Conservation (phyloP, 2,329 filamentous ascomycete genomes). For the Nothopassalora personata region DNA sequence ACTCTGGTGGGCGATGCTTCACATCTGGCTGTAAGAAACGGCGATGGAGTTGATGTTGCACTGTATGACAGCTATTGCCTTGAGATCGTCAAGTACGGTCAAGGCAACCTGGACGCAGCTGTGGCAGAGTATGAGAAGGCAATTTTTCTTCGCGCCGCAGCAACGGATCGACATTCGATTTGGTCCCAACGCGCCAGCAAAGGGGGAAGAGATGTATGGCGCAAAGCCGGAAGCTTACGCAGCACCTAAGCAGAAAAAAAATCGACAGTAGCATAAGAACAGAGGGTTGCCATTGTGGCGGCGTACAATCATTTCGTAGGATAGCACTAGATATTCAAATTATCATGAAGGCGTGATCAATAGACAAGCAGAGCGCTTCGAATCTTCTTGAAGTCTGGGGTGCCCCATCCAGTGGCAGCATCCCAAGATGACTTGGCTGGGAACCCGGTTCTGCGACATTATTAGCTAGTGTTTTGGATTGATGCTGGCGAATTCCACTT, state of each 20-base stretch:
- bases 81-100: conserved; percentile 34
- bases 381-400: conserved; percentile 23
- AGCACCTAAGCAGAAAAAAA: neutral
- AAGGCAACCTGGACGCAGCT: conserved; percentile 22
- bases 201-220: neutral
- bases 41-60: conserved; percentile 1
- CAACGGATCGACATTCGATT: neutral
- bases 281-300: neutral
- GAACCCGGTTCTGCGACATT: conserved; percentile 14
- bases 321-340: neutral
- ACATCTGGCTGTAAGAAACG: conserved; percentile 52
- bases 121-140: conserved; percentile 29
- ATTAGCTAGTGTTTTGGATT: neutral
- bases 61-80: neutral
- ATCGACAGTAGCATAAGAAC: neutral
- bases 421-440: conserved; percentile 24
- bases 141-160: conserved; percentile 29
- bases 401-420: conserved; percentile 25
- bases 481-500: neutral
- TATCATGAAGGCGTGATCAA: neutral
- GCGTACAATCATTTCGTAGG: neutral
- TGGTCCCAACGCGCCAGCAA: neutral
- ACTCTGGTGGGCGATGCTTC: conserved; percentile 58
- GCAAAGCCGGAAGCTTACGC: neutral
- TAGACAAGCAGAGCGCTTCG: conserved; percentile 8